Evolutionary conservation across 2,329 filamentous ascomycete species (phyloP).

Genomic region (Helminthosporium solani): DNA sequence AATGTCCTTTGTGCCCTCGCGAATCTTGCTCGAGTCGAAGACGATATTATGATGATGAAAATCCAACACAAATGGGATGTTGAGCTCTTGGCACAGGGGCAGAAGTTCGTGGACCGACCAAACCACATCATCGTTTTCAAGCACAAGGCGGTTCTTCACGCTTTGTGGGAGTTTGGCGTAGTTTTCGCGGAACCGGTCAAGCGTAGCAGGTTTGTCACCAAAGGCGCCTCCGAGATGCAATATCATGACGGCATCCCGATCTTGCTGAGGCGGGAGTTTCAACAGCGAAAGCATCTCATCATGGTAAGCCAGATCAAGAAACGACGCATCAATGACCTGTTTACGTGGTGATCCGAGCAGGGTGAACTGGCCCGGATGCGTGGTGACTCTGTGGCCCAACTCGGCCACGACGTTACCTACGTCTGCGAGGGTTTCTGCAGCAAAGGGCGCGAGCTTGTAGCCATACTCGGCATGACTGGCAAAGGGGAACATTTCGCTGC

Average conservation of each 20-base stretch:
- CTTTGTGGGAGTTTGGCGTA: conserved; percentile 66
- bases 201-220: conserved; percentile 77
- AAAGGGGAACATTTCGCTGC: conserved; percentile 96
- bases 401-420: conserved; percentile 75
- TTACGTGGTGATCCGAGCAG: conserved; percentile 81
- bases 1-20: conserved; percentile 84
- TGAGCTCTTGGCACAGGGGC: conserved; percentile 87
- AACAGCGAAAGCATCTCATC: conserved; percentile 79
- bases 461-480: conserved; percentile 85
- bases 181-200: conserved; percentile 75
- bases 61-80: conserved; percentile 89
- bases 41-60: conserved; percentile 96
- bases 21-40: conserved; percentile 69
- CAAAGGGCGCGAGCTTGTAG: conserved; percentile 82
- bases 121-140: conserved; percentile 92
- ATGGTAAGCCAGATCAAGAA: conserved; percentile 86
- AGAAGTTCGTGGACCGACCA: conserved; percentile 92
- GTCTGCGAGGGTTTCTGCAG: conserved; percentile 72
- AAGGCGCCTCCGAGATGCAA: conserved; percentile 90
- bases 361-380: conserved; percentile 86
- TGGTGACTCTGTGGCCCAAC: conserved; percentile 81
- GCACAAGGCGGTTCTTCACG: conserved; percentile 77
- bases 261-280: conserved; percentile 71
- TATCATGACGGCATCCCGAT: conserved; percentile 91
- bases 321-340: conserved; percentile 72